Evolutionary conservation across 2,329 filamentous ascomycete species (phyloP), one percentile per base, ranked within the genome.

Genomic region (Diaporthe aspalathi): DNA sequence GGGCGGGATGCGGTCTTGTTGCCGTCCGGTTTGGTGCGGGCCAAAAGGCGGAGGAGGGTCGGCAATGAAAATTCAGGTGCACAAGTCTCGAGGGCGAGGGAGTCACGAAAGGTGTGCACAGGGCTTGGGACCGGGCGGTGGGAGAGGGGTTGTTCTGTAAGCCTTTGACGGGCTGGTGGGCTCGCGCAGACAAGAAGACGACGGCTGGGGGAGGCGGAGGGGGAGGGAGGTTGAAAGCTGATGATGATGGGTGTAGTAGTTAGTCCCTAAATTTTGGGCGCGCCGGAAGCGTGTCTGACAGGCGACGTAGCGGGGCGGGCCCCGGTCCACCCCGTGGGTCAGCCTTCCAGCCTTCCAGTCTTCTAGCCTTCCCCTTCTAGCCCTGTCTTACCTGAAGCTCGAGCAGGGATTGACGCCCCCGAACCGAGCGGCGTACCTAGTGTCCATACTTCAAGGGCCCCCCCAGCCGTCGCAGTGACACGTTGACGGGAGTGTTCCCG

Each of bases 191-290:
- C 60, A 49, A 49, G 60, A 50, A 50, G n/a, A n/a, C n/a, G 29
- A 38, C 43, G 60, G 60, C 45, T 5, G 40, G 45, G 60, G 38
- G n/a, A n/a, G n/a, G n/a, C n/a, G n/a, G n/a, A n/a, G n/a, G n/a
- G n/a, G n/a, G n/a, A n/a, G n/a, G 43, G 60, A 65, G 60, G 60
- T 65, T 65, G 60, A 50, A 47, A 65, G 60, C 45, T 65, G 60
- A 65, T 50, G 60, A 65, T 50, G 60, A 65, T 50, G 60, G 60
- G 29, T 50, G 52, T 53, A 9, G 57, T 38, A 54, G 35, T 20
- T 65, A 54, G 49, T 67, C 63, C 47, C 47, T 67, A 67, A 68
- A 68, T 68, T 68, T 68, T 68, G 66, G 66, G 66, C 66, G 66
- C 66, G 66, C 66, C 52, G 52, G 66, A 57, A 68, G 66, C 66